Percentiles rank a stretch among this genome's conserved stretches.
Evolutionary conservation across 208 protist genomes (phyloP).

Genomic region (Vickermania ingenoplastis): DNA sequence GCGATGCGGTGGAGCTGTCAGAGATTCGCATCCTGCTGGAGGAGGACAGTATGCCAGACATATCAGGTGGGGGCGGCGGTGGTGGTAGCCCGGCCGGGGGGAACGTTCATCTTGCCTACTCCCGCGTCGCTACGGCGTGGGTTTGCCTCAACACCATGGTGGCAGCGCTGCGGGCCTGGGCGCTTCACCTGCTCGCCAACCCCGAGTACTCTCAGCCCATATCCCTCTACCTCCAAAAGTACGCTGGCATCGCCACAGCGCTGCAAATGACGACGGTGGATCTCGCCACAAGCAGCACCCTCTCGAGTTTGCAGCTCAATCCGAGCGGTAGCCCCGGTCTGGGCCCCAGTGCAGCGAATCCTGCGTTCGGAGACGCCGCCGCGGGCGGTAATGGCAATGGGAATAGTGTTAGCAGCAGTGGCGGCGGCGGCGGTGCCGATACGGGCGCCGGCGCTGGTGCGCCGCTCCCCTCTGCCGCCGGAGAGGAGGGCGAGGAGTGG

Average conservation of each 20-base stretch:
- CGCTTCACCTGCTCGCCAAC: conserved; percentile 48
- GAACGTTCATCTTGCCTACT: conserved; percentile 16
- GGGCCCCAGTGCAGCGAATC: neutral
- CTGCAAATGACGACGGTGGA: conserved; percentile 25
- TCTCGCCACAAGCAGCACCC: too few relatives aligned
- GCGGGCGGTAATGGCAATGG: neutral
- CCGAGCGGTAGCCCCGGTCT: conserved; percentile 10
- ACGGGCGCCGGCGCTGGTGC: too few relatives aligned
- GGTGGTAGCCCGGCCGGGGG: conserved; percentile 1
- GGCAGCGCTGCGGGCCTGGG: conserved; percentile 46
- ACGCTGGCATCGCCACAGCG: conserved; percentile 41
- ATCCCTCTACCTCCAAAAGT: conserved; percentile 58
- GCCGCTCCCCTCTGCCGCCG: conserved; percentile 1
- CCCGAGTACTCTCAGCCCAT: conserved; percentile 52
- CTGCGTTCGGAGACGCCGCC: neutral
- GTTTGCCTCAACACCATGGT: conserved; percentile 34
- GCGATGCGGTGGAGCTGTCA: conserved; percentile 43
- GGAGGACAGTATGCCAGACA: conserved; percentile 8
- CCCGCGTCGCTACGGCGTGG: conserved; percentile 57
- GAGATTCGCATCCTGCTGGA: conserved; percentile 33
- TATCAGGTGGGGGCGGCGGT: conserved; percentile 5
- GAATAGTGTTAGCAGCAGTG: neutral
- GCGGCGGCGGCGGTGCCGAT: neutral
- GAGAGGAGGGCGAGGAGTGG: neutral
- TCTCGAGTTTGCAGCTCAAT: too few relatives aligned